Evolutionary conservation across 495 filamentous ascomycete species (phyloP).

Genomic region (Hypoxylon trugodes): DNA sequence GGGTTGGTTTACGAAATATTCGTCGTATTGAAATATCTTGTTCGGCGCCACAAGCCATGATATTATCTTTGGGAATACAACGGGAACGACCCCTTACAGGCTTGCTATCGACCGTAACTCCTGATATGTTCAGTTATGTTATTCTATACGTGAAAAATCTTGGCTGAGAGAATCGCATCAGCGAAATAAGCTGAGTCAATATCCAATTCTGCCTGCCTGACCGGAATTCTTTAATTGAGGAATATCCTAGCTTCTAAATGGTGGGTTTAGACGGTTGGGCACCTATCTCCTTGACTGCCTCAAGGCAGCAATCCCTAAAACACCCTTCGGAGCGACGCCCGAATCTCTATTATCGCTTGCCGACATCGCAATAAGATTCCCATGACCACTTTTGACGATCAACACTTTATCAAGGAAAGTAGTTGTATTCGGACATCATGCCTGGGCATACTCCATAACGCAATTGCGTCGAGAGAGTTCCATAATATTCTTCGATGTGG

Average conservation of each 20-base stretch:
- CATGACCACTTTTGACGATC: slow-evolving; percentile 4
- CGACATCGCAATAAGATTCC: neutral
- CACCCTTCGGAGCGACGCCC: neutral
- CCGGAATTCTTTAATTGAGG: neutral
- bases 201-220: slow-evolving; percentile 2
- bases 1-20: neutral
- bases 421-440: slow-evolving; percentile 2
- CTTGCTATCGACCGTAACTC: neutral
- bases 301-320: slow-evolving; percentile 12
- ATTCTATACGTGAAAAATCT: neutral
- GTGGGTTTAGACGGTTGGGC: slow-evolving; percentile 9
- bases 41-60: neutral
- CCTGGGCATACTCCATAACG: neutral
- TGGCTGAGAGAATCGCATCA: neutral
- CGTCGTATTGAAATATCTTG: too few relatives aligned
- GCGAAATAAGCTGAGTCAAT: neutral
- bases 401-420: neutral
- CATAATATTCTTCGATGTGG: neutral
- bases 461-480: neutral
- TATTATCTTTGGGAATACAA: neutral
- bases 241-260: neutral
- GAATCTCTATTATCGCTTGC: neutral
- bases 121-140: neutral
- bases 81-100: neutral
- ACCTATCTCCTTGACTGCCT: neutral